These are phyloP conservation scores for Pseudogymnoascus sp. DNA, from an alignment of 2,329 filamentous ascomycete genomes.

Conservation along the genomic window DNA sequence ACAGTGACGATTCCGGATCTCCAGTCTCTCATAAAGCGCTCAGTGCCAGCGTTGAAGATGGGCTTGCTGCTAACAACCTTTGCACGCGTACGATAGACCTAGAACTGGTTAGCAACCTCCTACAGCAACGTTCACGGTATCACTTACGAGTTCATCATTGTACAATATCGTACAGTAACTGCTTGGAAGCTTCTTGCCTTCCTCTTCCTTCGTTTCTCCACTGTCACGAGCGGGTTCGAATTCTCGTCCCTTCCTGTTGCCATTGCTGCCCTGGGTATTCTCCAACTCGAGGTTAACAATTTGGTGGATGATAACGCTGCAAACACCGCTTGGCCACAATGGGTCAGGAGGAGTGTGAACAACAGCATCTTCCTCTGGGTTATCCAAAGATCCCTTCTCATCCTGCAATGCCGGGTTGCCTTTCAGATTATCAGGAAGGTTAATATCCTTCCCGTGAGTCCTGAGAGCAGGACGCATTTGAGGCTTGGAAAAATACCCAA, in stretches of 20 bases:
- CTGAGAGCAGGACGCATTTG: conserved; percentile 75
- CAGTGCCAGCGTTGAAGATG: conserved; percentile 94
- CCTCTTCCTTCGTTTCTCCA: conserved; percentile 80
- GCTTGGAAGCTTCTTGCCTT: conserved; percentile 69
- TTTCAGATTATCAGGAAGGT: conserved; percentile 63
- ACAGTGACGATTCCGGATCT: conserved; percentile 77
- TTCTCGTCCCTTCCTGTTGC: conserved; percentile 74
- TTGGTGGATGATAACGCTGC: conserved; percentile 82
- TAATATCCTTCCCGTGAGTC: conserved; percentile 77
- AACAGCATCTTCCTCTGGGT: conserved; percentile 70
- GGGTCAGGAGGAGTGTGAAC: conserved; percentile 87
- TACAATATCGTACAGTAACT: conserved; percentile 88
- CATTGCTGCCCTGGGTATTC: conserved; percentile 76
- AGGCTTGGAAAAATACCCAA: conserved; percentile 89
- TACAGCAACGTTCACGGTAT: neutral
- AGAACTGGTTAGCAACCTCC: conserved; percentile 15
- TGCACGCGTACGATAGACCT: conserved; percentile 82
- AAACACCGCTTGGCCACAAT: conserved; percentile 87
- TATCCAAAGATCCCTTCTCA: conserved; percentile 72
- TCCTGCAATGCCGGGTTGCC: conserved; percentile 74
- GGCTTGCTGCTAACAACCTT: conserved; percentile 92
- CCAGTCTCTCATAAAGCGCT: conserved; percentile 91
- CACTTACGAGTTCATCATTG: conserved; percentile 68
- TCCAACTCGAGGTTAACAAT: conserved; percentile 92
- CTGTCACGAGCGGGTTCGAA: conserved; percentile 80